phyloP scores from a whole-genome alignment of 805 yeast genomes.

The Kodamaea sagamina region DNA sequence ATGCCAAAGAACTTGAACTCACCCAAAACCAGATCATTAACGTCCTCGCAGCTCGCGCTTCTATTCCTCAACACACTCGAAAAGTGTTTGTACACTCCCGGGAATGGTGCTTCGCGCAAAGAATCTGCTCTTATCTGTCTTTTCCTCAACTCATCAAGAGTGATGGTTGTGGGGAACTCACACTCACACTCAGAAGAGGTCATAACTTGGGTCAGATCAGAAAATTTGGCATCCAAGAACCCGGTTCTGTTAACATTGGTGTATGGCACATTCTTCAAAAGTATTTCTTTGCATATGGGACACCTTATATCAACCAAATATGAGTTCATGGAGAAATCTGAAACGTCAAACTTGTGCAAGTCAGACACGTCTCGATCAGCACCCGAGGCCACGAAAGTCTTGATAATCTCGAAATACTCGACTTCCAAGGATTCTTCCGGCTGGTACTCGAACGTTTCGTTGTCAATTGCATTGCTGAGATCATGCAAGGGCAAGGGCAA shows the following conservation, averaged over 20 bases:
- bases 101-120: background rate
- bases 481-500: constrained; percentile 24
- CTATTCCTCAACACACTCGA: background rate
- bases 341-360: constrained; percentile 8
- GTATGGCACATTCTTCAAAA: constrained; percentile 14
- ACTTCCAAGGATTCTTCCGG: constrained; percentile 12
- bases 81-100: background rate
- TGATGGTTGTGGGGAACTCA: constrained; percentile 11
- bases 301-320: constrained; percentile 16
- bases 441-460: constrained; percentile 15
- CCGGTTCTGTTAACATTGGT: constrained; percentile 16
- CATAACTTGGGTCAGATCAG: background rate
- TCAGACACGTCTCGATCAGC: constrained; percentile 5
- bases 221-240: constrained; percentile 18
- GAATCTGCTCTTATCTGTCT: constrained; percentile 13
- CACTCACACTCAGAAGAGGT: background rate
- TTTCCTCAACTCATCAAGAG: constrained; percentile 24
- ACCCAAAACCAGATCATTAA: background rate
- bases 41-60: background rate
- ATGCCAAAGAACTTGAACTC: constrained; percentile 1
- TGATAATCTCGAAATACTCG: constrained; percentile 13
- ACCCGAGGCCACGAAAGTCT: background rate
- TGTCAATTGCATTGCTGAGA: constrained; percentile 14
- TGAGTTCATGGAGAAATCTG: constrained; percentile 9
- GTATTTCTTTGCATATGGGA: constrained; percentile 17